Conservation (phyloP, 2,329 filamentous ascomycete genomes). For the Paraconiothyrium sp. region DNA sequence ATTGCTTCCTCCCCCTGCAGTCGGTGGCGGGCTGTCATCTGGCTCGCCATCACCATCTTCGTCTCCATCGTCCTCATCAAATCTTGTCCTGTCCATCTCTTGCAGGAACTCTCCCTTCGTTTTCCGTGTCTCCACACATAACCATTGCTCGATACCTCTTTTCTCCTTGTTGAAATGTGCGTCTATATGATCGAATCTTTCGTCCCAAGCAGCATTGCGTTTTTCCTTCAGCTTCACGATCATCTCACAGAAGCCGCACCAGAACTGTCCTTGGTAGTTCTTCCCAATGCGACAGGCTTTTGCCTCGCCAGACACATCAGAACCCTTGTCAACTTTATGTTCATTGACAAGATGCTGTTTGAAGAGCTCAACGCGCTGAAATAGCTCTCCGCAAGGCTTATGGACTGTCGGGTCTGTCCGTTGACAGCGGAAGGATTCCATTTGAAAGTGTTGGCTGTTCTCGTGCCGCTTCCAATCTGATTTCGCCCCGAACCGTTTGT, state of each 20-base stretch:
- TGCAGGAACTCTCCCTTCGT: constrained; percentile 41
- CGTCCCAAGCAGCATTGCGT: constrained; percentile 66
- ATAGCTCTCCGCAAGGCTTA: constrained; percentile 65
- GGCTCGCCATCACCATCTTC: constrained; percentile 17
- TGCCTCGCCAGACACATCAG: constrained; percentile 55
- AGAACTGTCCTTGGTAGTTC: constrained; percentile 74
- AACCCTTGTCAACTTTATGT: constrained; percentile 52
- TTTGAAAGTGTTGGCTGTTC: constrained; percentile 76
- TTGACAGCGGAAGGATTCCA: constrained; percentile 77
- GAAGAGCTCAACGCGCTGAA: constrained; percentile 68
- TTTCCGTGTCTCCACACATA: constrained; percentile 51
- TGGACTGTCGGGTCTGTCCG: constrained; percentile 12
- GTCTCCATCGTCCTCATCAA: constrained; percentile 32
- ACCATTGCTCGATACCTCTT: constrained; percentile 66
- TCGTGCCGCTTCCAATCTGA: constrained; percentile 96
- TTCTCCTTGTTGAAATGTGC: constrained; percentile 70
- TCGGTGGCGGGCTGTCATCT: constrained; percentile 10
- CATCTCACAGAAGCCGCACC: constrained; percentile 83
- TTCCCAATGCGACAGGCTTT: constrained; percentile 69
- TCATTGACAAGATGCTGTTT: constrained; percentile 66
- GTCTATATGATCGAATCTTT: constrained; percentile 79
- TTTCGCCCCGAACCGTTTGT: constrained; percentile 85
- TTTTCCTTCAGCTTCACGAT: constrained; percentile 63
- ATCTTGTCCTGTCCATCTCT: constrained; percentile 27
- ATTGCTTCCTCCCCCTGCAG: neutral